phyloP scores from a whole-genome alignment of 805 yeast genomes.

The Starmerella lactis-condensi region DNA sequence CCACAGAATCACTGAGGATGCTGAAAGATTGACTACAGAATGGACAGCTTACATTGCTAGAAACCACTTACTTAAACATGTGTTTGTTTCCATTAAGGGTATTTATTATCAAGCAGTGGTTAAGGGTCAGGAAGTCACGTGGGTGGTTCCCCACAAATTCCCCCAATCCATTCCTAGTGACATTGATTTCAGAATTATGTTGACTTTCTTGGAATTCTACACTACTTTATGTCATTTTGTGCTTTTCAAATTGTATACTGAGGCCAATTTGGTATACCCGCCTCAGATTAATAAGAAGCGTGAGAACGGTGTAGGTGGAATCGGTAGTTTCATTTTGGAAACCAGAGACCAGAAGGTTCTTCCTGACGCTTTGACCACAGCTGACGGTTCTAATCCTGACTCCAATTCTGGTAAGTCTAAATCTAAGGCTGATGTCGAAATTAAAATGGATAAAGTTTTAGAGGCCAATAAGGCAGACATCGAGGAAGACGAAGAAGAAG shows the following conservation, averaged over 20 bases:
- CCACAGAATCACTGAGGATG: conserved; percentile 68
- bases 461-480: conserved; percentile 22
- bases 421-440: too few species aligned
- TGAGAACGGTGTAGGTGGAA: conserved; percentile 76
- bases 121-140: conserved; percentile 79
- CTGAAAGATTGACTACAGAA: conserved; percentile 70
- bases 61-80: conserved; percentile 65
- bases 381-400: conserved; percentile 18
- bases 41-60: conserved; percentile 89
- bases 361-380: conserved; percentile 6
- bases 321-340: conserved; percentile 65
- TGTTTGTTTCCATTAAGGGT: conserved; percentile 92
- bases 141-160: conserved; percentile 95
- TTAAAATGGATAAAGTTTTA: conserved; percentile 2
- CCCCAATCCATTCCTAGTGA: conserved; percentile 90
- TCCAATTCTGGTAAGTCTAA: conserved; percentile 14
- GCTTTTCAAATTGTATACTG: conserved; percentile 67
- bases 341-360: conserved; percentile 14
- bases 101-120: conserved; percentile 83
- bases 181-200: conserved; percentile 90
- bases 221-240: conserved; percentile 80
- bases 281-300: conserved; percentile 60
- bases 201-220: conserved; percentile 89
- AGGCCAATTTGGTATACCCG: conserved; percentile 72
- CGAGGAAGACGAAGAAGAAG: conserved; percentile 22